A percentile compares a stretch with the other conserved stretches of the same genome.
Conservation (phyloP, 2,329 filamentous ascomycete genomes). For the Cladosporium sphaerospermum region DNA sequence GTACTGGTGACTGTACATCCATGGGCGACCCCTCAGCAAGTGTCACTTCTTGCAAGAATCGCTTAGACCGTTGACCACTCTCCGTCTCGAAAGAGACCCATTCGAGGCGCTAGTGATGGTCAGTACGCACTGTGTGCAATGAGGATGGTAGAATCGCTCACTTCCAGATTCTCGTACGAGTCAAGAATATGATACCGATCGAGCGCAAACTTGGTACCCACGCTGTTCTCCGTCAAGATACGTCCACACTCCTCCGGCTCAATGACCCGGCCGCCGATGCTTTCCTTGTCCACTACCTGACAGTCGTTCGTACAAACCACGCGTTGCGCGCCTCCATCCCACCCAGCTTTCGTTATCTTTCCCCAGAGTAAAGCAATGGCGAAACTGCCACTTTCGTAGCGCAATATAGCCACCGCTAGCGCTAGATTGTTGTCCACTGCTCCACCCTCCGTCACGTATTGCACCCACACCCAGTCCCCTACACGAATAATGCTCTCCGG, state of each 20-base stretch:
- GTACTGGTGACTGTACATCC: conserved; percentile 3
- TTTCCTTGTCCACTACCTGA: conserved; percentile 5
- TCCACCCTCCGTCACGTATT: conserved; percentile 1
- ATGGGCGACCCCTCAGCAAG: conserved; percentile 2
- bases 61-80: conserved; percentile 3
- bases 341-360: conserved; percentile 3
- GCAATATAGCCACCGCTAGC: conserved; percentile 3
- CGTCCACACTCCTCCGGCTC: conserved; percentile 3
- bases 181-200: conserved; percentile 2
- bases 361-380: conserved; percentile 2
- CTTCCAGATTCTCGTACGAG: conserved; percentile 3
- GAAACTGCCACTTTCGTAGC: conserved; percentile 1
- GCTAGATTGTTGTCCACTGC: conserved; percentile 6
- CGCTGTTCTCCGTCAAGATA: conserved; percentile 1
- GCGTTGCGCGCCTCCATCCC: conserved; percentile 3
- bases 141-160: conserved; percentile 1
- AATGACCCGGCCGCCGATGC: conserved; percentile 4
- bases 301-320: conserved; percentile 5
- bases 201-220: conserved; percentile 3
- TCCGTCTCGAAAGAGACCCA: conserved; percentile 4
- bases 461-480: conserved; percentile 6
- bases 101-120: conserved; percentile 6
- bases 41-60: conserved; percentile 5
- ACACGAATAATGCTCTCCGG: conserved; percentile 5
- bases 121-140: conserved; percentile 4